phyloP scores from a whole-genome alignment of 306 rosid species.

The Vicia sativa region DNA sequence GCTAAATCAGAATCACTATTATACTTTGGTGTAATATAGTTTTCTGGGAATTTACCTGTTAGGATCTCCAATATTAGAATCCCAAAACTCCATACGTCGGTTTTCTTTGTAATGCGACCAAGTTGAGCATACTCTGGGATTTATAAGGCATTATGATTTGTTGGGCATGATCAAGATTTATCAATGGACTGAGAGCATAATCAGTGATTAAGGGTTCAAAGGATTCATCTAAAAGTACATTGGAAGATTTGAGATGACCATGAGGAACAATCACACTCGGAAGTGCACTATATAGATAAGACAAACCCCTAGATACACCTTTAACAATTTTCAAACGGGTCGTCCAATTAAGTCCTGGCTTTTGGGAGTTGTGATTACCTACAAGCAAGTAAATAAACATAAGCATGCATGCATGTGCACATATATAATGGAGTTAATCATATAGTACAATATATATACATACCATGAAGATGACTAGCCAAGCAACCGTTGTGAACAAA shows the following conservation, averaged over 20 bases:
- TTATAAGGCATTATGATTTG: constrained; percentile 85
- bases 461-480: constrained; percentile 87
- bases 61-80: constrained; percentile 78
- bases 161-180: constrained; percentile 69
- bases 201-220: constrained; percentile 74
- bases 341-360: constrained; percentile 72
- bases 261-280: constrained; percentile 75
- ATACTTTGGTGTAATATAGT: constrained; percentile 60
- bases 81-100: constrained; percentile 87
- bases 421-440: neutral
- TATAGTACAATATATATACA: neutral
- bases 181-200: constrained; percentile 64
- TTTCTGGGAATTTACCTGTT: constrained; percentile 86
- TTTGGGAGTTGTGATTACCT: constrained; percentile 64
- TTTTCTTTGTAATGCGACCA: constrained; percentile 79
- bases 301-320: constrained; percentile 73
- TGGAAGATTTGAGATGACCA: constrained; percentile 94
- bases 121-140: constrained; percentile 82
- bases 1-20: constrained; percentile 62
- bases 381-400: neutral
- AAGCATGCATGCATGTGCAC: neutral
- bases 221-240: constrained; percentile 66
- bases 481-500: constrained; percentile 72
- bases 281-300: constrained; percentile 61
- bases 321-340: constrained; percentile 78